Conservation (phyloP, 192 early-diverging fungal species). For the Podila verticillata region DNA sequence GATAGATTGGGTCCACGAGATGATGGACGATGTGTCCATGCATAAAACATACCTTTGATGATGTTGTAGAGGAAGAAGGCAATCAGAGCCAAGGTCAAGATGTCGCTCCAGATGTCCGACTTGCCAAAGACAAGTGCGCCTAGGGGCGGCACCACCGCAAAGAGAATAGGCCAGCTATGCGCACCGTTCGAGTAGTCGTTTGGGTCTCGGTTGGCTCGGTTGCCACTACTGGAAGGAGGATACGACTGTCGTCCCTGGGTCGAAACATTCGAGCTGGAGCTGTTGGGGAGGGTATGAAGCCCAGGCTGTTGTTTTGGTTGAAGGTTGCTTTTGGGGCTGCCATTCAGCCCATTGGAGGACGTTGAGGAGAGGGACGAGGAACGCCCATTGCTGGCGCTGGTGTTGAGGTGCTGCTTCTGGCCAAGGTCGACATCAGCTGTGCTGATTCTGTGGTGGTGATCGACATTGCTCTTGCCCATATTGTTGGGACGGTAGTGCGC, state of each 20-base stretch:
- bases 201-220: slow-evolving; percentile 31
- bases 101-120: slow-evolving; percentile 68
- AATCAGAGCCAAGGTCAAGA: slow-evolving; percentile 62
- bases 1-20: background rate
- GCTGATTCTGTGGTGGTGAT: slow-evolving; percentile 11
- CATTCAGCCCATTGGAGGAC: slow-evolving; percentile 10
- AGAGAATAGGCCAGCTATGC: slow-evolving; percentile 68
- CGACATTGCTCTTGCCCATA: slow-evolving; percentile 15
- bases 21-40: background rate
- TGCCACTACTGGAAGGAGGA: background rate
- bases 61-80: slow-evolving; percentile 68
- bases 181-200: slow-evolving; percentile 50
- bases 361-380: slow-evolving; percentile 35
- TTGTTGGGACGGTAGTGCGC: slow-evolving; percentile 11
- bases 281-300: slow-evolving; percentile 5
- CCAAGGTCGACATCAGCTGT: slow-evolving; percentile 25
- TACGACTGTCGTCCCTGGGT: background rate
- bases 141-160: slow-evolving; percentile 64
- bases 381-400: slow-evolving; percentile 7
- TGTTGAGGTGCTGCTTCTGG: background rate
- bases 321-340: background rate
- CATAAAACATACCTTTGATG: slow-evolving; percentile 61
- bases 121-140: slow-evolving; percentile 67
- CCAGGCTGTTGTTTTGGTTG: background rate
- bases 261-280: slow-evolving; percentile 18